Evolutionary conservation across 108 stramenopile species (phyloP).

Genomic region (Asterionellopsis glacialis): DNA sequence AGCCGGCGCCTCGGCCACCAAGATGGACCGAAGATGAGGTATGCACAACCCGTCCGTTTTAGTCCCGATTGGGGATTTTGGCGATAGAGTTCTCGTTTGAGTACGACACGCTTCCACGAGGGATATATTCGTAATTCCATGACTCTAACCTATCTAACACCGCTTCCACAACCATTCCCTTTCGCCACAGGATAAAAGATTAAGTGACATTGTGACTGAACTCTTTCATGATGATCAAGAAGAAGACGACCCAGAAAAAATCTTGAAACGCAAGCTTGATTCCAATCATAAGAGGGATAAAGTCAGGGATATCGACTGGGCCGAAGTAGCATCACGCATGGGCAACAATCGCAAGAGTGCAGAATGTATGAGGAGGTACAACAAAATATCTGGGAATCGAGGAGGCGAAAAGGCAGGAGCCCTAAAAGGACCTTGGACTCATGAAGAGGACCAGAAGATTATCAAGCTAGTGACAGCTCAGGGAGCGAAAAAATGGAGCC

Average conservation of each 20-base stretch:
- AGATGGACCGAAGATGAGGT: conserved; percentile 5
- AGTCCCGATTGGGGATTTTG: not conserved
- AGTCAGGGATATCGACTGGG: conserved; percentile 10
- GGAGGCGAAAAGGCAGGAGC: conserved; percentile 9
- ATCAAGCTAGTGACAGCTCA: conserved; percentile 55
- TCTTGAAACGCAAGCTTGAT: not conserved
- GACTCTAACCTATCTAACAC: not conserved
- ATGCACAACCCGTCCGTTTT: not conserved
- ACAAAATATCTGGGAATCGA: conserved; percentile 6
- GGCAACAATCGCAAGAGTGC: conserved; percentile 1
- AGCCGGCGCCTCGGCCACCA: not conserved
- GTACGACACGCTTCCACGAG: not conserved
- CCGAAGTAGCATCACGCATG: not conserved
- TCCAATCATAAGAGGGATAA: not conserved
- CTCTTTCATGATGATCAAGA: not conserved
- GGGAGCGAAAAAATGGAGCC: conserved; percentile 81
- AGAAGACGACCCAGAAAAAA: not conserved
- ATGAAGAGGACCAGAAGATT: conserved; percentile 84
- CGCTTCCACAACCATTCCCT: not conserved
- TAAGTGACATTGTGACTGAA: conserved; percentile 6
- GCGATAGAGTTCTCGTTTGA: not conserved
- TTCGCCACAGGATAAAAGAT: not conserved
- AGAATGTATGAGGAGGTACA: conserved; percentile 13
- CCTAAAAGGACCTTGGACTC: conserved; percentile 85
- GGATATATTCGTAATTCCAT: not conserved